phyloP scores from a whole-genome alignment of 805 yeast species.

The Starmera dryadoides region DNA sequence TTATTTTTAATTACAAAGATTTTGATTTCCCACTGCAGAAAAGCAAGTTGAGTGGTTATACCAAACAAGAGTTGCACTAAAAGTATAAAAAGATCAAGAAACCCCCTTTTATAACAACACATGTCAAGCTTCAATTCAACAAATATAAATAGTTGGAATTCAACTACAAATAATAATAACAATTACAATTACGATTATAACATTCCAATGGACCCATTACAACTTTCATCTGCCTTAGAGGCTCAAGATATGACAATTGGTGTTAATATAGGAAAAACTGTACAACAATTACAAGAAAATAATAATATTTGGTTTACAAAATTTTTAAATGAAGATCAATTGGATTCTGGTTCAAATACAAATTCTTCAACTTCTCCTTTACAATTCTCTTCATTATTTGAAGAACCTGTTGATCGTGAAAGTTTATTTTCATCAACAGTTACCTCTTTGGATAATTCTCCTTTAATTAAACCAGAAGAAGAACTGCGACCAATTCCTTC shows the following conservation, averaged over 20 bases:
- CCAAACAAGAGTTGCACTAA: too few species aligned
- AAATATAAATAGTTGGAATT: too few species aligned
- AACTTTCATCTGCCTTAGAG: neutral
- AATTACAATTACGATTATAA: neutral
- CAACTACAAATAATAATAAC: too few species aligned
- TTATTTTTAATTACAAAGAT: too few species aligned
- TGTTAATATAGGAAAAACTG: neutral
- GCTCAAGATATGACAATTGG: neutral
- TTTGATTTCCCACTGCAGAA: too few species aligned
- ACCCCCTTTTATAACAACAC: too few species aligned
- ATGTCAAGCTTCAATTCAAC: too few species aligned
- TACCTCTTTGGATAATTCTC: slow-evolving; percentile 22
- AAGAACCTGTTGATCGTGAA: slow-evolving; percentile 10
- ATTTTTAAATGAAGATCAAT: slow-evolving; percentile 8
- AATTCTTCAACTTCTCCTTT: slow-evolving; percentile 17
- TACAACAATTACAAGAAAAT: slow-evolving; percentile 1
- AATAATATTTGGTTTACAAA: slow-evolving; percentile 18
- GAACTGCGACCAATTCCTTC: slow-evolving; percentile 4
- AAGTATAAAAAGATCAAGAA: too few species aligned
- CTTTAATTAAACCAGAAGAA: slow-evolving; percentile 22
- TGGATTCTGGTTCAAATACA: slow-evolving; percentile 4
- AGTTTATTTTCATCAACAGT: slow-evolving; percentile 17
- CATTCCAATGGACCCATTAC: neutral
- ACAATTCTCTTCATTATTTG: slow-evolving; percentile 21
- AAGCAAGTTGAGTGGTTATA: too few species aligned